Evolutionary conservation across 192 early-diverging fungal genomes (phyloP).

Genomic region (Ambispora gerdemannii): DNA sequence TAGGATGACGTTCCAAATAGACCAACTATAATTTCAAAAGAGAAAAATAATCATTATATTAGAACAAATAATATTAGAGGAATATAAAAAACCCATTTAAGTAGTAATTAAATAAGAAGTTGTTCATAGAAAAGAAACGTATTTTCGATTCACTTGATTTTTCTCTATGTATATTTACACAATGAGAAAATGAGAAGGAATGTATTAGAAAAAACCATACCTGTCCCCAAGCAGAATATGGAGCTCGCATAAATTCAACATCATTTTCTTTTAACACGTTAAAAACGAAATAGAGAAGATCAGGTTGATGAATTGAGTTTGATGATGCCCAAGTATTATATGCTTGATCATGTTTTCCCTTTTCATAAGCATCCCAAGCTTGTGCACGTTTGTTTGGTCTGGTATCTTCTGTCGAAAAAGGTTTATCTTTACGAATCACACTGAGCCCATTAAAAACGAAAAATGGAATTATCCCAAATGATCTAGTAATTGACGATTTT

Average conservation of each 20-base stretch:
- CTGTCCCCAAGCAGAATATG: conserved; percentile 77
- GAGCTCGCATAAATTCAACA: conserved; percentile 74
- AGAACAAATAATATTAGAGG: background rate
- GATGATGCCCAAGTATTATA: conserved; percentile 54
- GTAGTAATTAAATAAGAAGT: too few relatives aligned
- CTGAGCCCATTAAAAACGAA: conserved; percentile 76
- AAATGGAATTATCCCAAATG: conserved; percentile 65
- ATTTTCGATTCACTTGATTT: too few relatives aligned
- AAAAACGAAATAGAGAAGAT: conserved; percentile 65
- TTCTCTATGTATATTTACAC: too few relatives aligned
- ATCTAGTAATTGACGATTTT: conserved; percentile 33
- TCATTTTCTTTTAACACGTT: conserved; percentile 63
- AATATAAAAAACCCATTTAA: background rate
- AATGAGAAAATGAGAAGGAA: background rate
- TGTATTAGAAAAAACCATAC: conserved; percentile 31
- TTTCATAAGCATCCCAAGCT: conserved; percentile 69
- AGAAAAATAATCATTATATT: background rate
- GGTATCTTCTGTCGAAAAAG: conserved; percentile 61
- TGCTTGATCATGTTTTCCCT: conserved; percentile 57
- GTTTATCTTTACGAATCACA: conserved; percentile 67
- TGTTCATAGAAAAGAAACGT: too few relatives aligned
- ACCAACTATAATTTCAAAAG: conserved; percentile 47
- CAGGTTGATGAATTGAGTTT: conserved; percentile 54
- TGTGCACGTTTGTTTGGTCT: conserved; percentile 56
- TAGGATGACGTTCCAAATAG: conserved; percentile 66